Conservation (phyloP, 2,329 filamentous ascomycete species). For the Teratosphaeria pseudoeucalypti region DNA sequence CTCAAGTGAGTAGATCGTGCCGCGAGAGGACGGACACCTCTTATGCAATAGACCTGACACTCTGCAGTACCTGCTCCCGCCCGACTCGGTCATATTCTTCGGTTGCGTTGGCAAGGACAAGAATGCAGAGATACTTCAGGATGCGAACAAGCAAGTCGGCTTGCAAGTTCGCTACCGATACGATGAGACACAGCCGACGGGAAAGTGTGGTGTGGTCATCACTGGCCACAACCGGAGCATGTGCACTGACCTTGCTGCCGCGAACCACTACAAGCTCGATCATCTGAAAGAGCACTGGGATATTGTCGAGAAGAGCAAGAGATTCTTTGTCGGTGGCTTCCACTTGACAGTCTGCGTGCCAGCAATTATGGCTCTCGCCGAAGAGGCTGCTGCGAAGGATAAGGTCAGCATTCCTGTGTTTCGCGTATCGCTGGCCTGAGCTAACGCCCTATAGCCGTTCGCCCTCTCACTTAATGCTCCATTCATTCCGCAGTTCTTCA, state of each 20-base stretch:
- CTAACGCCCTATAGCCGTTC: constrained; percentile 45
- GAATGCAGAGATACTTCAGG: constrained; percentile 78
- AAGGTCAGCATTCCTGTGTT: constrained; percentile 46
- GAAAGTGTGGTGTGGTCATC: constrained; percentile 92
- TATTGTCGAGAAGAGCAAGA: constrained; percentile 75
- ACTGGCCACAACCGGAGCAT: constrained; percentile 92
- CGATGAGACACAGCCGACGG: constrained; percentile 73
- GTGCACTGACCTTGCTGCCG: constrained; percentile 88
- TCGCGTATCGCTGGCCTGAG: not conserved
- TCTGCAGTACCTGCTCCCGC: constrained; percentile 69
- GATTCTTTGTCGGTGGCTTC: constrained; percentile 91
- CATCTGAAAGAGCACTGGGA: constrained; percentile 94
- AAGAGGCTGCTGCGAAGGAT: constrained; percentile 80
- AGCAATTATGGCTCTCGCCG: constrained; percentile 78
- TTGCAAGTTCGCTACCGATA: constrained; percentile 91
- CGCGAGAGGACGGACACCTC: not conserved
- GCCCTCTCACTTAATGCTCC: constrained; percentile 87
- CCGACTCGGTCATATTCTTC: constrained; percentile 84
- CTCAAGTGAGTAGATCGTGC: constrained; percentile 45
- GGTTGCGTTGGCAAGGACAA: constrained; percentile 93
- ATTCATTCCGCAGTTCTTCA: constrained; percentile 97
- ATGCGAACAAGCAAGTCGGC: constrained; percentile 78
- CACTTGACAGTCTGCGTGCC: constrained; percentile 93
- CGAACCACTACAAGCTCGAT: constrained; percentile 92
- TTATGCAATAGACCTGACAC: not conserved